phyloP scores from a whole-genome alignment of 331 rosid species.

The Quercus phellos region DNA sequence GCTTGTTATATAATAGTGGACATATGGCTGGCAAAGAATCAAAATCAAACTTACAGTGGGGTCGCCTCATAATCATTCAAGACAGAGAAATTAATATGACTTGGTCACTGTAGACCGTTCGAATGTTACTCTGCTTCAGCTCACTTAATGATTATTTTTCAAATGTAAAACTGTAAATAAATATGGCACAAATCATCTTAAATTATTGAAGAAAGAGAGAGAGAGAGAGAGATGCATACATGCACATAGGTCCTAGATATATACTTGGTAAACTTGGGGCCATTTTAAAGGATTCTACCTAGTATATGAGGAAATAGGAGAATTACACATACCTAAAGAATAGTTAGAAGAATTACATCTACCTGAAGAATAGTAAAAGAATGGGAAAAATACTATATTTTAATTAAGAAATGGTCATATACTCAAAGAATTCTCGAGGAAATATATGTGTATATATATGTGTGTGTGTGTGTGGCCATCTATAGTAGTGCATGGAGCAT shows the following conservation, averaged over 20 bases:
- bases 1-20: conserved; percentile 28
- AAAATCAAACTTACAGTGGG: conserved; percentile 41
- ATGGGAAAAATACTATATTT: too few species aligned
- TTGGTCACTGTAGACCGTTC: conserved; percentile 32
- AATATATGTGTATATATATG: too few species aligned
- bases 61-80: conserved; percentile 46
- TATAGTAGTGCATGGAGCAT: too few species aligned
- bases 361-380: too few species aligned
- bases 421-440: too few species aligned
- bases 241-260: not conserved
- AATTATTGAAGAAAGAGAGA: not conserved
- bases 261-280: not conserved
- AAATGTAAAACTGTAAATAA: not conserved
- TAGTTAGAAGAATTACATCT: too few species aligned
- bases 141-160: not conserved
- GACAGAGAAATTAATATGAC: conserved; percentile 53
- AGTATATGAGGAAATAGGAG: not conserved
- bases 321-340: too few species aligned
- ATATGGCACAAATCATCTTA: not conserved
- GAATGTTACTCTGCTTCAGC: conserved; percentile 7
- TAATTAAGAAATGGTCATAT: too few species aligned
- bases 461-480: too few species aligned
- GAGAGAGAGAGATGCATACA: not conserved
- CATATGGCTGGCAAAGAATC: conserved; percentile 34
- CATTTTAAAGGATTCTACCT: not conserved